A percentile compares a stretch with the other conserved stretches of the same genome.
These are phyloP conservation scores for Boechera stricta DNA, from an alignment of 345 rosid genomes.

Conservation along the genomic window DNA sequence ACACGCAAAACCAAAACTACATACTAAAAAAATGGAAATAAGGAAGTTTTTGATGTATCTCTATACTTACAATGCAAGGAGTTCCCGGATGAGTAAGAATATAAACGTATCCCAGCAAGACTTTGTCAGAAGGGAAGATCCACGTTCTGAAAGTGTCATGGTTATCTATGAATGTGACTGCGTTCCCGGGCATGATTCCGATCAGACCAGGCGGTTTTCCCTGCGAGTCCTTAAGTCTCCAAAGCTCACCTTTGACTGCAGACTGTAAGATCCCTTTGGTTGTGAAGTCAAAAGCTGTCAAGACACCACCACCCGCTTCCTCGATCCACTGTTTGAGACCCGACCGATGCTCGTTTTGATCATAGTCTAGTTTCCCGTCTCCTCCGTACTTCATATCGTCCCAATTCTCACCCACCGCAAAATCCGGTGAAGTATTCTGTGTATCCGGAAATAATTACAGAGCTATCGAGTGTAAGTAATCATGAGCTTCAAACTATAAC, in stretches of 20 bases:
- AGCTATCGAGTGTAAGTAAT: neutral
- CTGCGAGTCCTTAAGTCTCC: constrained; percentile 72
- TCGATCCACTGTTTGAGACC: constrained; percentile 65
- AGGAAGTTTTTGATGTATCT: neutral
- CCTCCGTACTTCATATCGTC: constrained; percentile 57
- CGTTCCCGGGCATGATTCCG: constrained; percentile 68
- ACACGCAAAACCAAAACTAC: neutral
- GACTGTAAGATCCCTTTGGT: constrained; percentile 83
- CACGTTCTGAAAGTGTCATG: constrained; percentile 77
- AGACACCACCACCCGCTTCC: constrained; percentile 66
- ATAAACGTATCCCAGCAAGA: constrained; percentile 89
- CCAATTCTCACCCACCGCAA: constrained; percentile 88
- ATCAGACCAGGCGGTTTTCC: constrained; percentile 85
- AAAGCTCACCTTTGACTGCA: constrained; percentile 76
- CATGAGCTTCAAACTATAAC: neutral
- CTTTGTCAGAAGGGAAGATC: constrained; percentile 81
- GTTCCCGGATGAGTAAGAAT: constrained; percentile 87
- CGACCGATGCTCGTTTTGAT: constrained; percentile 67
- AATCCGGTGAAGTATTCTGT: constrained; percentile 61
- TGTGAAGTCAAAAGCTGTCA: constrained; percentile 83
- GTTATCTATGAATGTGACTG: constrained; percentile 85
- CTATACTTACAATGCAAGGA: constrained; percentile 65
- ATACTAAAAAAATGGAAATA: neutral
- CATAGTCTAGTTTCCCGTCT: constrained; percentile 55
- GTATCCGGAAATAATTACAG: constrained; percentile 9